Base-by-base conservation (phyloP, 805 yeast species). In the Yamadazyma takamatsuzukensis region DNA sequence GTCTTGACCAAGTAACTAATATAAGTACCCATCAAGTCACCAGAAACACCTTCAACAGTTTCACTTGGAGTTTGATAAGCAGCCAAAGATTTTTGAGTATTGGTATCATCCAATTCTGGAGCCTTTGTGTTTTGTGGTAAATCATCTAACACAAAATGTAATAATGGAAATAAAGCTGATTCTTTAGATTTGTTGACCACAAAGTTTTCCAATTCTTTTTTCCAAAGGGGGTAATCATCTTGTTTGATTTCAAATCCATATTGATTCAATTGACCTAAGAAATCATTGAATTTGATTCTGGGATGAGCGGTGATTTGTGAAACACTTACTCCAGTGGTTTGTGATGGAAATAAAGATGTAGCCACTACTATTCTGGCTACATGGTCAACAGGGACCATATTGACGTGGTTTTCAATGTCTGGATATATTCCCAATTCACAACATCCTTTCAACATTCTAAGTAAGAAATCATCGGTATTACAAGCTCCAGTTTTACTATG, bases 261-360 rank as follows among this genome's bases (percentile, higher is more conserved):
- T 10, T 62, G 55, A 34, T 68, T 61, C 52, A 89, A 68, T 7
- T 80, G 52, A 12, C 78, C 76, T 45, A 93, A 63, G 64, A 78
- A 90, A 44, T 83, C 79, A 49, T 77, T 80, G 65, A 89, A 83
- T 25, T 74, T 66, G 39, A 87, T 78, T 56, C 98, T 78, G 39
- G 99, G 99, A 49, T 93, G 97, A 15, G 90, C 94, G 5, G 97
- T 93, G n/a, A 93, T 97, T 27, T 93, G 98, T 2, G 87, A 88
- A 25, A 94, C 98, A 1, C 80, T 64, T 26, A 79, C 61, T 30
- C 64, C 69, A 11, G 64, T 64, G 15, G 59, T 47, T 24, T 51
- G 49, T 15, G 93, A 84, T 17, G 95, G 90, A 49, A 77, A 76
- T 41, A 93, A 69, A 0, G 96, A 82, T 17, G 93, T 64, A 2